Evolutionary conservation across 495 filamentous ascomycete species (phyloP), one percentile per base, ranked within the genome.

Genomic region (Poronia punctata): DNA sequence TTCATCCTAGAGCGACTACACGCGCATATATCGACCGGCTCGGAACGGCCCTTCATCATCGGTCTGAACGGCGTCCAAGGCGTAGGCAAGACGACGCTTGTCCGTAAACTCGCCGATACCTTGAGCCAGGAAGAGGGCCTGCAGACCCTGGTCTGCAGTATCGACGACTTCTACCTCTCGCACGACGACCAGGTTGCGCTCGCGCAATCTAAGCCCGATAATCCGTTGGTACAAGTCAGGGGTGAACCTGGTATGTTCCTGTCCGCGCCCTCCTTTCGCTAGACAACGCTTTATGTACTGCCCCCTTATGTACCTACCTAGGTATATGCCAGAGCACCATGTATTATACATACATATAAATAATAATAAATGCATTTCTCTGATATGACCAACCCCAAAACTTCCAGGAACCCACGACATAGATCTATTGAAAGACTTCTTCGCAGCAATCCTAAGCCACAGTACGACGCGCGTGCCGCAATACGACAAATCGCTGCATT

Each of bases 141-240:
- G 26, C 66, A 77, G 38, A 86, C 85, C 4, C 67, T 84, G 23
- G 85, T 89, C 6, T 70, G 88, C 52, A 89, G 84, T 53, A 87
- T 95, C 40, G 90, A 96, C 60, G 89, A 97, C 61, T 78, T 96
- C 40, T 96, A 96, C 60, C 76, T 93, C 39, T 67, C 79, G 3
- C 82, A 85, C 60, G 67, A 65, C 28, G 74, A 82, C 48, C 90
- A 93, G 64, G 56, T 73, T n/a, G 60, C 68, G 7, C 73, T 96
- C 11, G 84, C 83, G 22, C 49, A 69, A 10, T 54, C 72, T 0
- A 66, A 90, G 57, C 75, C 80, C 0, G 53, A 71, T 21, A 97
- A 96, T 52, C 73, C 72, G 11, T 70, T 96, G 2, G 66, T 95
- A 15, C 84, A 87, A 48, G 80, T 86, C 49, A 77, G 92, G 27